Evolutionary conservation across 1,284 basidiomycete genomes (phyloP).

Genomic region (Ustanciosporium gigantosporum): DNA sequence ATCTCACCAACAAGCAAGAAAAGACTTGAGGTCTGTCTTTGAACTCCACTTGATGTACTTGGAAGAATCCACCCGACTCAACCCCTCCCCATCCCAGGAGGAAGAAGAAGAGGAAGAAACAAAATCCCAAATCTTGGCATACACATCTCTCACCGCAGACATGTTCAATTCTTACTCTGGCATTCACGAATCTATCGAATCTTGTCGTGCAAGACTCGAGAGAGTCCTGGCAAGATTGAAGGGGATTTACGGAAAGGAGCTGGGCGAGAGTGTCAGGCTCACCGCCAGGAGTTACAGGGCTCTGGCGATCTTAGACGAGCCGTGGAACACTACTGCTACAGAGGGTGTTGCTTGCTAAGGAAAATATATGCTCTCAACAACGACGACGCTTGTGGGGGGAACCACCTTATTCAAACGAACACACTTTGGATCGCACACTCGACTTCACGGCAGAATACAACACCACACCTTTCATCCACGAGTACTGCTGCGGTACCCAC

Average conservation of each 20-base stretch:
- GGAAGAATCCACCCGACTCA: constrained; percentile 2
- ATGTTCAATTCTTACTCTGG: constrained; percentile 1
- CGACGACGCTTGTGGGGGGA: too few relatives aligned
- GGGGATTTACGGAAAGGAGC: too few relatives aligned
- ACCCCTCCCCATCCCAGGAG: not conserved
- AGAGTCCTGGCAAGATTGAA: not conserved
- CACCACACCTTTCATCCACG: too few relatives aligned
- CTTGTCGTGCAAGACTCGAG: not conserved
- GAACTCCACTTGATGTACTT: constrained; percentile 13
- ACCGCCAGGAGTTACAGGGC: not conserved
- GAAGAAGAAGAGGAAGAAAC: constrained; percentile 1
- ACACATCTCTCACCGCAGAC: constrained; percentile 10
- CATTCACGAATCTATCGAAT: not conserved
- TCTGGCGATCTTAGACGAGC: constrained; percentile 12
- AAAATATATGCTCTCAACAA: too few relatives aligned
- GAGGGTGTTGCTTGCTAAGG: too few relatives aligned
- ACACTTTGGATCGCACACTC: too few relatives aligned
- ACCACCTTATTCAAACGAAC: too few relatives aligned
- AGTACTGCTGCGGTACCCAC: too few relatives aligned
- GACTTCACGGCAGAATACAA: too few relatives aligned
- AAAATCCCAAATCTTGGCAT: constrained; percentile 12
- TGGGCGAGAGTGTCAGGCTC: too few relatives aligned
- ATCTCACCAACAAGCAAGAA: not conserved
- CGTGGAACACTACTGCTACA: too few relatives aligned
- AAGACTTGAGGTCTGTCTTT: constrained; percentile 5